These are phyloP conservation scores for Raffaelea deltoideospora DNA, from an alignment of 2,329 filamentous ascomycete species.

Conservation along the genomic window DNA sequence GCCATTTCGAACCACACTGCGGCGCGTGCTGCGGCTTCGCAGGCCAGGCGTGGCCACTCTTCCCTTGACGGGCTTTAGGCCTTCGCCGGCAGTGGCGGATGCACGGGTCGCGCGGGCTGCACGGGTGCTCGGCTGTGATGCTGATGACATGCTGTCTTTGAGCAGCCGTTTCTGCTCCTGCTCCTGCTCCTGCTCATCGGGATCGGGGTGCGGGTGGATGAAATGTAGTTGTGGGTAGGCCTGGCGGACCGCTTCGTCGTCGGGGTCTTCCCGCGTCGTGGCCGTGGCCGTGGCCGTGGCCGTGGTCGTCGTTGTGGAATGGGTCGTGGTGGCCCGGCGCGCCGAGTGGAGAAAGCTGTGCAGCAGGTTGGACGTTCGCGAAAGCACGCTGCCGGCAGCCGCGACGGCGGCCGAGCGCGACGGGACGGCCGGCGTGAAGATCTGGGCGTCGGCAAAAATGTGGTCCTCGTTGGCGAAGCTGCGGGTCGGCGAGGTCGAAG, in stretches of 20 bases:
- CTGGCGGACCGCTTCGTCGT: constrained; percentile 5
- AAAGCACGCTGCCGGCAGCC: constrained; percentile 3
- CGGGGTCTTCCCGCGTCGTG: constrained; percentile 1
- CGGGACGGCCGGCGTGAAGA: constrained; percentile 13
- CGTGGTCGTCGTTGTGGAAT: no score
- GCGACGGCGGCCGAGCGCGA: no score
- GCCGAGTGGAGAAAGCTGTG: constrained; percentile 8
- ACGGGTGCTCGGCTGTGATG: no score
- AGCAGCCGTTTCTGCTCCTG: background rate
- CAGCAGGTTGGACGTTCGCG: constrained; percentile 7
- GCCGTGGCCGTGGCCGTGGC: no score
- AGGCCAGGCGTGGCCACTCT: background rate
- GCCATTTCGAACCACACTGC: background rate
- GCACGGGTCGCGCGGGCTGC: no score
- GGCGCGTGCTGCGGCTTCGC: no score
- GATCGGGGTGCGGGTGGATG: constrained; percentile 5
- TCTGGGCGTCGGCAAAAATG: constrained; percentile 18
- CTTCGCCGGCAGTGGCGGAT: background rate
- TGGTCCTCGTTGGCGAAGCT: constrained; percentile 21
- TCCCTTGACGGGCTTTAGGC: background rate
- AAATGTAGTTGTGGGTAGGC: constrained; percentile 8
- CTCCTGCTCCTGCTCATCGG: background rate
- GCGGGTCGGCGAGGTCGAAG: constrained; percentile 8
- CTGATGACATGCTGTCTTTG: background rate
- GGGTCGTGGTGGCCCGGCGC: background rate